Percentiles rank a stretch among this genome's conserved stretches.
phyloP scores from a whole-genome alignment of 768 basidiomycete species.

The Auricularia heimuer region DNA sequence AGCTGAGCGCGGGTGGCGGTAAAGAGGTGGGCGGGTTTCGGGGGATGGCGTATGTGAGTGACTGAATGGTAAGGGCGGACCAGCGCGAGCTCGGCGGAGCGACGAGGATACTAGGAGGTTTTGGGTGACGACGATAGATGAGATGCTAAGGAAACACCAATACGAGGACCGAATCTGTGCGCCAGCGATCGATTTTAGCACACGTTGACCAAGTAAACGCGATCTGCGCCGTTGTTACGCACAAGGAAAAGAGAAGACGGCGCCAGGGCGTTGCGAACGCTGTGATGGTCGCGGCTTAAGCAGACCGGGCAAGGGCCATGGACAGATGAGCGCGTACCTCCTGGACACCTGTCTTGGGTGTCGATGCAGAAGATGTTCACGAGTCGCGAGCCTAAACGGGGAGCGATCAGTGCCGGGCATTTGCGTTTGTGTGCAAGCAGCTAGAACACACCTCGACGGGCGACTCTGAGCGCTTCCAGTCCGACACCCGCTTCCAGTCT shows the following conservation, averaged over 20 bases:
- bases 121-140: background rate
- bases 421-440: background rate
- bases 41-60: background rate
- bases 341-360: background rate
- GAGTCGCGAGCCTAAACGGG: background rate
- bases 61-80: background rate
- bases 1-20: no score
- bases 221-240: background rate
- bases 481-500: background rate
- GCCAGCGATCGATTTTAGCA: background rate
- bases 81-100: background rate
- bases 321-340: background rate
- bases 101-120: background rate
- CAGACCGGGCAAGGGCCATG: background rate
- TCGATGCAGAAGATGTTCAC: background rate
- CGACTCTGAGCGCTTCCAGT: background rate
- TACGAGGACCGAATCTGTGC: background rate
- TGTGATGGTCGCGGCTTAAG: background rate
- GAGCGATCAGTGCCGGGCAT: background rate
- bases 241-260: background rate
- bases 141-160: background rate
- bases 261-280: background rate
- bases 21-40: no score
- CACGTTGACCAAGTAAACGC: background rate
- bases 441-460: background rate